Conservation (phyloP, 2,329 filamentous ascomycete species). For the Calonectria montana region DNA sequence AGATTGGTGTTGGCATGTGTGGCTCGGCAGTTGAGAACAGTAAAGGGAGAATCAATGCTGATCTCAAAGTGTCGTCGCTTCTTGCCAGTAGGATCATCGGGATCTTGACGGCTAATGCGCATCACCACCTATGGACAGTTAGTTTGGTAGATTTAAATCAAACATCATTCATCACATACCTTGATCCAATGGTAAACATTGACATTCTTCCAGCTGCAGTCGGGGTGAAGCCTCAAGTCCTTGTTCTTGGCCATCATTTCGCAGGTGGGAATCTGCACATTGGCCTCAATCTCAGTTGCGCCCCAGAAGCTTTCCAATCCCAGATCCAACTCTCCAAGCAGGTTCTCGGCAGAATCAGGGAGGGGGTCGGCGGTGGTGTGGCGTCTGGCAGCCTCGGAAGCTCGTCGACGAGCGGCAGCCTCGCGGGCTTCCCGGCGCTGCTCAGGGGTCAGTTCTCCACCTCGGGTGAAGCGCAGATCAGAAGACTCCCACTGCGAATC, state of each 20-base stretch:
- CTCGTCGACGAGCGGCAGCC: slow-evolving; percentile 61
- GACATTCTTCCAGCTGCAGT: slow-evolving; percentile 93
- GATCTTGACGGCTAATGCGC: slow-evolving; percentile 87
- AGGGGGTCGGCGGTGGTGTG: slow-evolving; percentile 54
- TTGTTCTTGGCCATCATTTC: slow-evolving; percentile 83
- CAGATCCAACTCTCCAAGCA: slow-evolving; percentile 83
- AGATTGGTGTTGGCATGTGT: slow-evolving; percentile 89
- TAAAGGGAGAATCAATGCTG: slow-evolving; percentile 95
- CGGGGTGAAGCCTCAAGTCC: slow-evolving; percentile 77
- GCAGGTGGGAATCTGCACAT: slow-evolving; percentile 90
- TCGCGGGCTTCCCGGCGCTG: slow-evolving; percentile 61
- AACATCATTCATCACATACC: slow-evolving; percentile 60
- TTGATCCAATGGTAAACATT: slow-evolving; percentile 98
- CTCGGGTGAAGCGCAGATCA: slow-evolving; percentile 79
- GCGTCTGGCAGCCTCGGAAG: slow-evolving; percentile 61
- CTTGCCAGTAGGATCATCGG: slow-evolving; percentile 74
- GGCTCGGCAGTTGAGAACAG: slow-evolving; percentile 92
- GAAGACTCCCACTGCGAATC: slow-evolving; percentile 80
- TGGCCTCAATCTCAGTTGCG: slow-evolving; percentile 94
- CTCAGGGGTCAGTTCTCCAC: slow-evolving; percentile 76
- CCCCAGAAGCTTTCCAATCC: slow-evolving; percentile 80
- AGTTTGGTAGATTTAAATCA: slow-evolving; percentile 4
- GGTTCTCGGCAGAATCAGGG: slow-evolving; percentile 71
- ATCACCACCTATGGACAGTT: slow-evolving; percentile 78
- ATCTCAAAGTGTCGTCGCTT: slow-evolving; percentile 94